Percentiles rank a stretch among this genome's conserved stretches.
Evolutionary conservation across 1,139 yeast species (phyloP).

Genomic region (Yamadazyma diddensiae): DNA sequence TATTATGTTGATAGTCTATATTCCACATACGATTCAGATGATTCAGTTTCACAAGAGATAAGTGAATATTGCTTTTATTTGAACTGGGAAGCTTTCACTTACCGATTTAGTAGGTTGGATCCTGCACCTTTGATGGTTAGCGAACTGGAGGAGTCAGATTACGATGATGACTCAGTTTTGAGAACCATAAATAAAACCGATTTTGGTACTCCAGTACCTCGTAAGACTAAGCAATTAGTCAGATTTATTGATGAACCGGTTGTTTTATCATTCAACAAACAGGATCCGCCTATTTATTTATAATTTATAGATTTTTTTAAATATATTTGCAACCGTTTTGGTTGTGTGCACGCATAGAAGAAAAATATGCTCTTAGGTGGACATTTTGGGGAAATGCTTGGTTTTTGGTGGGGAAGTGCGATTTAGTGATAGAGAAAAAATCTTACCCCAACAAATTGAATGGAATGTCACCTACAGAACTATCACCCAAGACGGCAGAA

Average conservation of each 20-base stretch:
- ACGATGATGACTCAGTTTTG: background rate
- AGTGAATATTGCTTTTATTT: background rate
- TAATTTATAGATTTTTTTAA: background rate
- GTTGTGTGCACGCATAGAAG: too few relatives aligned
- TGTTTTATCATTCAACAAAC: background rate
- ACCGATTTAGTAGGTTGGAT: background rate
- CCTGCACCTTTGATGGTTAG: background rate
- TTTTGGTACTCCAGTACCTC: too few relatives aligned
- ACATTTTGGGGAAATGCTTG: too few relatives aligned
- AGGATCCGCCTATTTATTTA: background rate
- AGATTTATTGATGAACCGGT: too few relatives aligned
- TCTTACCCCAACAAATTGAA: conserved; percentile 1
- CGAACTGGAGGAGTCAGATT: background rate
- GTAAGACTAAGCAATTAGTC: too few relatives aligned
- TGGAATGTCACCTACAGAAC: conserved; percentile 4
- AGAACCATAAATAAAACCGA: background rate
- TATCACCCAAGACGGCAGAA: background rate
- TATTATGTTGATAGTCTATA: background rate
- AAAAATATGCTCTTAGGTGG: too few relatives aligned
- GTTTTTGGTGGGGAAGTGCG: conserved; percentile 1
- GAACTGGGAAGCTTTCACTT: background rate
- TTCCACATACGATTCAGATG: background rate
- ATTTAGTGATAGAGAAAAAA: background rate
- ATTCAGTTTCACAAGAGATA: background rate
- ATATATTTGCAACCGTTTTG: background rate